Conservation (phyloP, 2,329 filamentous ascomycete species). For the Stachybotrys chlorohalonatus region DNA sequence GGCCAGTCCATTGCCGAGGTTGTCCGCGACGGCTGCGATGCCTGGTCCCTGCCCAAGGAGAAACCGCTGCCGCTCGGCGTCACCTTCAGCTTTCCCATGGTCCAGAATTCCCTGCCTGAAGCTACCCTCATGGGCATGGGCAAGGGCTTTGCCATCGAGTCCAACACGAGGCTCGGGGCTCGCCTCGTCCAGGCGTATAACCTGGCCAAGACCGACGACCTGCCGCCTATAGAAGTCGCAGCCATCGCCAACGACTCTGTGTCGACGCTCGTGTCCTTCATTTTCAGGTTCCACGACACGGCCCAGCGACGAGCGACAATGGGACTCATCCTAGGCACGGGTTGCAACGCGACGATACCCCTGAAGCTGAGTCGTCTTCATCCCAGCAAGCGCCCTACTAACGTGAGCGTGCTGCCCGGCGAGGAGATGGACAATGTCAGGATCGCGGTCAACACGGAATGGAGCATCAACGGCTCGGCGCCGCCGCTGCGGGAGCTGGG, state of each 20-base stretch:
- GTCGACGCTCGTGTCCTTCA: slow-evolving; percentile 68
- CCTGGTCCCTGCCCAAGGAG: slow-evolving; percentile 29
- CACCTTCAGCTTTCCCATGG: slow-evolving; percentile 64
- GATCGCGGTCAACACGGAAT: slow-evolving; percentile 76
- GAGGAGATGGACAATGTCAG: slow-evolving; percentile 42
- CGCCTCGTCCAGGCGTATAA: slow-evolving; percentile 52
- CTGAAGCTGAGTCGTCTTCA: slow-evolving; percentile 56
- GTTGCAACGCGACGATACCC: slow-evolving; percentile 72
- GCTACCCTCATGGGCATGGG: slow-evolving; percentile 61
- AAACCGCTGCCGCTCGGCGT: slow-evolving; percentile 54
- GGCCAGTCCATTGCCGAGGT: slow-evolving; percentile 68
- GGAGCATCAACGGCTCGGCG: slow-evolving; percentile 71
- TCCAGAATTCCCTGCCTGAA: slow-evolving; percentile 51
- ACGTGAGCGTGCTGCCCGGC: slow-evolving; percentile 38
- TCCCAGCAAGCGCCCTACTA: slow-evolving; percentile 48
- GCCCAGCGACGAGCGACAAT: slow-evolving; percentile 59
- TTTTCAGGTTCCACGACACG: slow-evolving; percentile 58
- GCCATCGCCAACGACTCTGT: slow-evolving; percentile 79
- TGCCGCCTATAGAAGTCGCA: slow-evolving; percentile 61
- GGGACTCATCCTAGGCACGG: slow-evolving; percentile 75
- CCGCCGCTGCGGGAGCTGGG: slow-evolving; percentile 52
- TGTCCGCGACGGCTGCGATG: slow-evolving; percentile 46
- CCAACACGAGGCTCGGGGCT: slow-evolving; percentile 50
- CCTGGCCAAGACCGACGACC: slow-evolving; percentile 29
- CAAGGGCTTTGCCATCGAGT: slow-evolving; percentile 57